Evolutionary conservation across 768 basidiomycete genomes (phyloP).

Genomic region (Psilocybe azurescens): DNA sequence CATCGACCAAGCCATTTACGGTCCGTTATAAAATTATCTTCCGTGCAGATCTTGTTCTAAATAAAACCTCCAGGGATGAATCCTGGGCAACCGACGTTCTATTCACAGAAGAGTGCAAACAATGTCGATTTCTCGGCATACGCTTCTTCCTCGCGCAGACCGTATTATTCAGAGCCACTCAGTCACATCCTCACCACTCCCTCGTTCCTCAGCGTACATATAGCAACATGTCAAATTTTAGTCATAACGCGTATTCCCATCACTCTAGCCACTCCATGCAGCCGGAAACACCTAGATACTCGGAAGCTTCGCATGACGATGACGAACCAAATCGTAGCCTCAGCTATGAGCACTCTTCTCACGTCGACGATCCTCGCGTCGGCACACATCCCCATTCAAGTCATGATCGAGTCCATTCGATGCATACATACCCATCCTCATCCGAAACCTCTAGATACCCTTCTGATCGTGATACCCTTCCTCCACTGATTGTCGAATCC

Average conservation of each 20-base stretch:
- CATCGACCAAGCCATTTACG: not conserved
- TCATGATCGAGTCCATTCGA: not conserved
- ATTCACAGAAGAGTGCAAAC: not conserved
- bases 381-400: not conserved
- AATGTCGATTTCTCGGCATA: not conserved
- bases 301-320: not conserved
- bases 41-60: not conserved
- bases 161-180: not conserved
- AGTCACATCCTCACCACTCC: not conserved
- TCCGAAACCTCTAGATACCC: conserved; percentile 4
- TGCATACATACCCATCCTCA: conserved; percentile 2
- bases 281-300: not conserved
- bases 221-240: not conserved
- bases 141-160: not conserved
- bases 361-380: not conserved
- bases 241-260: not conserved
- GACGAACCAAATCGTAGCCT: not conserved
- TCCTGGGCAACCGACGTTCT: not conserved
- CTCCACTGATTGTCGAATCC: not conserved
- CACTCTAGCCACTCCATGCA: not conserved
- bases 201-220: not conserved
- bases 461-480: not conserved
- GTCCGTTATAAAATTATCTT: conserved; percentile 1
- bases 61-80: conserved; percentile 1
- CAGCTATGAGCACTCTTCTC: not conserved